phyloP scores from a whole-genome alignment of 306 rosid species.

The Lathyrus aphaca region DNA sequence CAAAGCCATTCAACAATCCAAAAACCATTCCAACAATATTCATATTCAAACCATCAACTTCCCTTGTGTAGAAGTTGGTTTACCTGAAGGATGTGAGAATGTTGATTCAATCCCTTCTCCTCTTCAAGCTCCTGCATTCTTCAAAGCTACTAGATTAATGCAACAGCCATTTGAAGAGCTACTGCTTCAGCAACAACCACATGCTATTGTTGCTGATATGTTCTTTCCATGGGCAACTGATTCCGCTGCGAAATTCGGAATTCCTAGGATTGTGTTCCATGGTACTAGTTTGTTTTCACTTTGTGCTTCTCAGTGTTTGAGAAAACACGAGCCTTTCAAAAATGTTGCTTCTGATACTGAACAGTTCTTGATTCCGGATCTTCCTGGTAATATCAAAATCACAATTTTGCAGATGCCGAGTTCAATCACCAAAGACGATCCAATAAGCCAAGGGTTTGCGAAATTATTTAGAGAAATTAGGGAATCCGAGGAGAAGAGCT shows the following conservation, averaged over 20 bases:
- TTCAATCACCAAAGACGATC: neutral
- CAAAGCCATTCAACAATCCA: conserved; percentile 25
- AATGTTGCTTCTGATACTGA: conserved; percentile 50
- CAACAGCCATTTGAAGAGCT: conserved; percentile 41
- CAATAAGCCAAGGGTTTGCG: neutral
- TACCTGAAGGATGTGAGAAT: conserved; percentile 46
- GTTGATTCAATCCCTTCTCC: conserved; percentile 19
- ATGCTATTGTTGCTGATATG: conserved; percentile 36
- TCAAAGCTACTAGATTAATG: conserved; percentile 6
- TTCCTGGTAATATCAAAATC: conserved; percentile 48
- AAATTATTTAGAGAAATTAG: neutral
- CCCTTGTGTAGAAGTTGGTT: conserved; percentile 29
- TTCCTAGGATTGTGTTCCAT: conserved; percentile 46
- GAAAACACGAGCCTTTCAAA: conserved; percentile 35
- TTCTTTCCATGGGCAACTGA: conserved; percentile 43
- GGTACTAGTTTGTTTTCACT: conserved; percentile 39
- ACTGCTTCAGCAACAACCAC: conserved; percentile 14
- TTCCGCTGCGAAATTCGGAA: conserved; percentile 40
- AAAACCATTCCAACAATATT: neutral
- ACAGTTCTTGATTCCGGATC: conserved; percentile 43
- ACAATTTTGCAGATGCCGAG: conserved; percentile 35
- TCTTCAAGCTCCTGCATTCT: neutral
- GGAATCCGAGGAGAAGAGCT: conserved; percentile 43
- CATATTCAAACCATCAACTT: conserved; percentile 36
- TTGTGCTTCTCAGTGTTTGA: conserved; percentile 14